Evolutionary conservation across 2,329 filamentous ascomycete genomes (phyloP).

Genomic region (Arthrobotrys iridis): DNA sequence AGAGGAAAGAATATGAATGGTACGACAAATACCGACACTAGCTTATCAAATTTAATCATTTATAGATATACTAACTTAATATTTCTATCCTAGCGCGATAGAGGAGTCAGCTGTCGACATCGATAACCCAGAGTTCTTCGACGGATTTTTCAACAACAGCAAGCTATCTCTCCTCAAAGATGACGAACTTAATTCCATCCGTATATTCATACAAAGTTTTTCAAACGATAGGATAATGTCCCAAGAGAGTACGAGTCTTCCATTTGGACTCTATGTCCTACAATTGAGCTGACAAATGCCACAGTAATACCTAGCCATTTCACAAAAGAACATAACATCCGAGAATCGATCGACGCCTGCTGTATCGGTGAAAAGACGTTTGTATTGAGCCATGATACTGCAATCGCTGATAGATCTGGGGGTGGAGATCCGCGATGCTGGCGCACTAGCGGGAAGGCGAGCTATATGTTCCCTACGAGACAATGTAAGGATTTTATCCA

Average conservation of each 20-base stretch:
- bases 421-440: slow-evolving; percentile 38
- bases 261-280: neutral
- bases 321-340: slow-evolving; percentile 32
- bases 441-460: slow-evolving; percentile 27
- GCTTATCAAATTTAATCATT: neutral
- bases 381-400: slow-evolving; percentile 28
- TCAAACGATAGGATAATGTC: slow-evolving; percentile 42
- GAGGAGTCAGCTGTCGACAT: slow-evolving; percentile 34
- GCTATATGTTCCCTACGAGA: slow-evolving; percentile 39
- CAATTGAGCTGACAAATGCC: neutral
- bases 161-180: slow-evolving; percentile 32
- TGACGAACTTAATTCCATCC: slow-evolving; percentile 35
- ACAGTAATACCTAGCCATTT: slow-evolving; percentile 36
- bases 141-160: slow-evolving; percentile 44
- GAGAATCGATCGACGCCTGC: slow-evolving; percentile 39
- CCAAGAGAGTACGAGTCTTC: slow-evolving; percentile 35
- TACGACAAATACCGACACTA: neutral
- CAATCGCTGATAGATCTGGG: slow-evolving; percentile 35
- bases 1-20: slow-evolving; percentile 40
- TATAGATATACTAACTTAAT: neutral
- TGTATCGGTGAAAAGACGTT: slow-evolving; percentile 44
- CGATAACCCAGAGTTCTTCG: slow-evolving; percentile 36
- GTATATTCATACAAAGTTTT: slow-evolving; percentile 35
- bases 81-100: neutral
- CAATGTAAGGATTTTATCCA: slow-evolving; percentile 20